A percentile compares a stretch with the other conserved stretches of the same genome.
Evolutionary conservation across 2,329 filamentous ascomycete species (phyloP).

Genomic region (Penicillium sp.): DNA sequence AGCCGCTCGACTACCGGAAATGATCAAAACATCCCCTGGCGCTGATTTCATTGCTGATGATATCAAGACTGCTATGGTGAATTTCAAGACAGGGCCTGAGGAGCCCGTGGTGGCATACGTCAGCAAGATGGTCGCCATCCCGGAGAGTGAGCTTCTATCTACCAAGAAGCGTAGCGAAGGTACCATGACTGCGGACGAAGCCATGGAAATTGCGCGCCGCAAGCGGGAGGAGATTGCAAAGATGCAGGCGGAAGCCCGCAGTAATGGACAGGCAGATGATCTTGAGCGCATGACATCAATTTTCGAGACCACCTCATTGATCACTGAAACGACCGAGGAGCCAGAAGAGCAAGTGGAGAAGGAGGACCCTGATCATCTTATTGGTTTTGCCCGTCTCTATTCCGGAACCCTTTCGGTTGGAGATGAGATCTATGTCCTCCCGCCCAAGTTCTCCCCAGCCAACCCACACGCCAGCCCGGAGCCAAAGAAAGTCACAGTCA

Average conservation of each 20-base stretch:
- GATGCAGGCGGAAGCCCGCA: constrained; percentile 61
- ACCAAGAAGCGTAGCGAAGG: constrained; percentile 70
- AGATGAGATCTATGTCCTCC: constrained; percentile 84
- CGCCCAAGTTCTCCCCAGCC: constrained; percentile 87
- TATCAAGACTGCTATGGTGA: constrained; percentile 76
- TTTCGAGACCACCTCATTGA: constrained; percentile 59
- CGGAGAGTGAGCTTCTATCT: constrained; percentile 84
- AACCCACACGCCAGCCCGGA: constrained; percentile 68
- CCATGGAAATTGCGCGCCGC: constrained; percentile 77
- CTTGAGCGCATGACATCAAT: constrained; percentile 59
- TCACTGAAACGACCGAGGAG: constrained; percentile 48
- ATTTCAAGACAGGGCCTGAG: constrained; percentile 67
- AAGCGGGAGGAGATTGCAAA: constrained; percentile 86
- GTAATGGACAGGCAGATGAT: constrained; percentile 43
- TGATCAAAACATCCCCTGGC: constrained; percentile 78
- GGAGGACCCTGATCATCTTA: constrained; percentile 77
- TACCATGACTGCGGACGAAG: constrained; percentile 81
- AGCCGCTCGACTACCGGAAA: constrained; percentile 70
- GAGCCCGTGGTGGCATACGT: constrained; percentile 90
- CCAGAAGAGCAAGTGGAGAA: constrained; percentile 54
- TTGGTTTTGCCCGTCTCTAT: constrained; percentile 92
- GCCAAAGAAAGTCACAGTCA: constrained; percentile 79
- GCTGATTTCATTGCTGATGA: constrained; percentile 64
- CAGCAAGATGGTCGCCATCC: constrained; percentile 96
- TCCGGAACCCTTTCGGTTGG: constrained; percentile 87